Percentiles rank a stretch among this genome's conserved stretches.
phyloP scores from a whole-genome alignment of 2,329 filamentous ascomycete species.

The Aspergillus novoparasiticus region DNA sequence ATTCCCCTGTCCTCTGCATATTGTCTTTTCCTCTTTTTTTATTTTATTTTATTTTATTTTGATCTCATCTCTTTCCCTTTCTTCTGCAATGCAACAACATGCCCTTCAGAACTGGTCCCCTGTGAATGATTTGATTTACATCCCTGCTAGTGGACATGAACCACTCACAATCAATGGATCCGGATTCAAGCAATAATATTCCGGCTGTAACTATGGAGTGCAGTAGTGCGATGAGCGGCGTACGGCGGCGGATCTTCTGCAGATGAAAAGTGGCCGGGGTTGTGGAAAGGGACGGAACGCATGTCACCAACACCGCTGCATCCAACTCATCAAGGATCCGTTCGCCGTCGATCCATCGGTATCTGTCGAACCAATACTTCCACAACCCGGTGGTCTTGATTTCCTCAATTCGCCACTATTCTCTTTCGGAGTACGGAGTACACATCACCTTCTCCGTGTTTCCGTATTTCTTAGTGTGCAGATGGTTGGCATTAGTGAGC shows the following conservation, averaged over 20 bases:
- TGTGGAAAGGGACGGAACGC: conserved; percentile 8
- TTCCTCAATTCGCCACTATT: conserved; percentile 5
- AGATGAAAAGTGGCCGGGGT: conserved; percentile 19
- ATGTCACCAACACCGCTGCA: conserved; percentile 16
- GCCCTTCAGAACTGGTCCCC: neutral
- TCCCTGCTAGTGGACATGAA: conserved; percentile 1
- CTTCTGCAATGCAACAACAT: conserved; percentile 11
- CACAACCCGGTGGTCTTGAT: neutral
- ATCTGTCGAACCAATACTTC: neutral
- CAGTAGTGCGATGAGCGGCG: conserved; percentile 9
- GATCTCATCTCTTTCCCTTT: neutral
- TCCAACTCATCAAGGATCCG: conserved; percentile 12
- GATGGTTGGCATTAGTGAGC: neutral
- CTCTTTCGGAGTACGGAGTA: conserved; percentile 4
- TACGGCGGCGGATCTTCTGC: conserved; percentile 22
- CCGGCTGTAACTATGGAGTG: conserved; percentile 8
- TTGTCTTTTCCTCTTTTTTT: neutral
- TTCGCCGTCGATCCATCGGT: conserved; percentile 15
- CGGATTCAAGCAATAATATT: conserved; percentile 5
- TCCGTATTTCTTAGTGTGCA: neutral
- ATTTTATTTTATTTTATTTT: neutral
- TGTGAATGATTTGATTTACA: neutral
- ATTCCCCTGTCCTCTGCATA: neutral
- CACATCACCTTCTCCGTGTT: neutral
- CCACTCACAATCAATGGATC: neutral